These are phyloP conservation scores for Rachicladosporium sp. DNA, from an alignment of 2,329 filamentous ascomycete species.

Conservation along the genomic window DNA sequence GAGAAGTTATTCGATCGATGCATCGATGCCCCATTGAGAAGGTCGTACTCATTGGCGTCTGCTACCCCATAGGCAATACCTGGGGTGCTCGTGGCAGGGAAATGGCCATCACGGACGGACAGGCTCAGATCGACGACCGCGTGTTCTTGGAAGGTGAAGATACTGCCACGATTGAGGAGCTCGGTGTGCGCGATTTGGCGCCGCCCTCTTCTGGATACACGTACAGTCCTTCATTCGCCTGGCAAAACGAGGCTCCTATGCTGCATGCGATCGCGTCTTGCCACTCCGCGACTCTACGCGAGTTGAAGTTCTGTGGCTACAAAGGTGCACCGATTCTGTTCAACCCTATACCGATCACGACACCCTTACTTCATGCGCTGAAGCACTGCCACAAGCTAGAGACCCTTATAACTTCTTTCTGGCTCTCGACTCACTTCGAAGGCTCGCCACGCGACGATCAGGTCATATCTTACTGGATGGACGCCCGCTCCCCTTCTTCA, in stretches of 20 bases:
- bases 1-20: constrained; percentile 32
- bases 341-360: constrained; percentile 25
- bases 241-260: constrained; percentile 27
- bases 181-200: constrained; percentile 12
- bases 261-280: constrained; percentile 30
- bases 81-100: constrained; percentile 26
- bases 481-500: constrained; percentile 26
- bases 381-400: constrained; percentile 31
- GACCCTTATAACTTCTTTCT: constrained; percentile 30
- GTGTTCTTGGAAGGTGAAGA: constrained; percentile 21
- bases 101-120: constrained; percentile 2
- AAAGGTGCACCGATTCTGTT: constrained; percentile 31
- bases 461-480: constrained; percentile 34
- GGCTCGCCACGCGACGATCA: constrained; percentile 27
- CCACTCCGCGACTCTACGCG: constrained; percentile 28
- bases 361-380: constrained; percentile 27
- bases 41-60: constrained; percentile 34
- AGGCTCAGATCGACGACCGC: constrained; percentile 9
- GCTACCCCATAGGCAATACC: constrained; percentile 32
- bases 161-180: constrained; percentile 13
- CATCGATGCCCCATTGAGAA: constrained; percentile 31
- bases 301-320: constrained; percentile 38
- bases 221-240: constrained; percentile 29
- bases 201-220: constrained; percentile 12
- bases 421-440: constrained; percentile 31